Evolutionary conservation across 345 rosid species (phyloP).

Genomic region (Triadica sebifera): DNA sequence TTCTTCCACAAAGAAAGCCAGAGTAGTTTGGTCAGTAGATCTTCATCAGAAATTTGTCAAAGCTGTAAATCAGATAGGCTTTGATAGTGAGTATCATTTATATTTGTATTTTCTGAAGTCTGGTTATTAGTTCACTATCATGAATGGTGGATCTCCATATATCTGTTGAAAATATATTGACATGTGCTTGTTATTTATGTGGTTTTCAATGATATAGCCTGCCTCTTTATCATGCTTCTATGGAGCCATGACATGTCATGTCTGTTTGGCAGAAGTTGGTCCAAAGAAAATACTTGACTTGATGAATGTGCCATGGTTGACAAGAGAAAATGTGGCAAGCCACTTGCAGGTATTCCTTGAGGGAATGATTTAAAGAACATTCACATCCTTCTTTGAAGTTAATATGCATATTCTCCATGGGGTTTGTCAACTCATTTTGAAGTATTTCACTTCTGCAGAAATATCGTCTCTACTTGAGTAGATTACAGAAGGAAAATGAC

Average conservation of each 20-base stretch:
- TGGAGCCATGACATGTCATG: slow-evolving; percentile 29
- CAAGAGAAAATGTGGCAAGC: slow-evolving; percentile 94
- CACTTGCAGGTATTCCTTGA: slow-evolving; percentile 69
- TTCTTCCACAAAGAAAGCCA: slow-evolving; percentile 71
- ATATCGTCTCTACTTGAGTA: slow-evolving; percentile 85
- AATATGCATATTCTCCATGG: background rate
- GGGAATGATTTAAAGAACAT: background rate
- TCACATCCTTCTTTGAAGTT: background rate
- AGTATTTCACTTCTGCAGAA: slow-evolving; percentile 52
- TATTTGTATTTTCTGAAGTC: slow-evolving; percentile 11
- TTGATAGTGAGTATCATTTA: slow-evolving; percentile 71
- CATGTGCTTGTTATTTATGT: slow-evolving; percentile 12
- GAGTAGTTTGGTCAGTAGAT: slow-evolving; percentile 90
- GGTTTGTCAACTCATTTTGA: background rate
- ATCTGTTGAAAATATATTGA: background rate
- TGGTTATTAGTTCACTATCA: slow-evolving; percentile 9
- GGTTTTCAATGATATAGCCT: slow-evolving; percentile 27
- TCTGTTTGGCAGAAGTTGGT: slow-evolving; percentile 83
- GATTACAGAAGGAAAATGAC: slow-evolving; percentile 74
- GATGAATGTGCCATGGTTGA: slow-evolving; percentile 96
- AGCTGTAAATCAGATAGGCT: slow-evolving; percentile 90
- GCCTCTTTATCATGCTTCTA: slow-evolving; percentile 23
- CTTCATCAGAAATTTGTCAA: slow-evolving; percentile 96
- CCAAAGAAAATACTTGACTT: slow-evolving; percentile 92
- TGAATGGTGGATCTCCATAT: background rate